Evolutionary conservation across 1,139 yeast species (phyloP).

Genomic region (Geotrichum reessii): DNA sequence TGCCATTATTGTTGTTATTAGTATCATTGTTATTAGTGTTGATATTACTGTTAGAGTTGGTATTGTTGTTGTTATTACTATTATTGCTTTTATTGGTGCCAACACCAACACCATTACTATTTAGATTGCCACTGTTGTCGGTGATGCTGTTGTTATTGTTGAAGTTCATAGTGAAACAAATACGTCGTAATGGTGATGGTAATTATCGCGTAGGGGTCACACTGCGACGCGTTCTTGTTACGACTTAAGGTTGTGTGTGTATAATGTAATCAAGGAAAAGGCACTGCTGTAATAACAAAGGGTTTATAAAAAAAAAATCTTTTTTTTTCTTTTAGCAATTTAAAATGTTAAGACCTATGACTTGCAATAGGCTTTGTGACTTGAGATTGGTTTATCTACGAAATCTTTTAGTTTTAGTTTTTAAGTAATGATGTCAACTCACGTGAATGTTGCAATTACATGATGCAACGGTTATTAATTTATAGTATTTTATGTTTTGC

Average conservation of each 20-base stretch:
- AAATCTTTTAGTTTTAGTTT: too few species aligned
- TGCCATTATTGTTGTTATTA: conserved; percentile 20
- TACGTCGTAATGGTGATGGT: neutral
- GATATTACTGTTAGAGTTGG: too few species aligned
- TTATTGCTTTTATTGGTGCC: conserved; percentile 15
- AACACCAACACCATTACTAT: conserved; percentile 1
- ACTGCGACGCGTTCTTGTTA: too few species aligned
- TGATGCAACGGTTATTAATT: too few species aligned
- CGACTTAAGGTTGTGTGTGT: conserved; percentile 1
- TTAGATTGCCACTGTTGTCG: conserved; percentile 2
- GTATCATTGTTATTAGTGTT: conserved; percentile 20
- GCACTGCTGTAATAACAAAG: too few species aligned
- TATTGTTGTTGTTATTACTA: conserved; percentile 13
- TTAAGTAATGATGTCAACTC: too few species aligned
- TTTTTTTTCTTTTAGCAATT: neutral
- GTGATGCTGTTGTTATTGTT: conserved; percentile 4
- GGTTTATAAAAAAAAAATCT: too few species aligned
- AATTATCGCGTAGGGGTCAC: too few species aligned
- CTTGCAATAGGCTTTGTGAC: too few species aligned
- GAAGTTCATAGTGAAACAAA: conserved; percentile 3
- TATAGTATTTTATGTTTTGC: too few species aligned
- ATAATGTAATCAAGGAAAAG: neutral
- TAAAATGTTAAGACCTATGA: neutral
- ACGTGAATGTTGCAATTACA: too few species aligned
- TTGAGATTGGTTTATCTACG: too few species aligned